These are phyloP conservation scores for Cucurbita moschata DNA, from an alignment of 306 rosid genomes.

Conservation along the genomic window DNA sequence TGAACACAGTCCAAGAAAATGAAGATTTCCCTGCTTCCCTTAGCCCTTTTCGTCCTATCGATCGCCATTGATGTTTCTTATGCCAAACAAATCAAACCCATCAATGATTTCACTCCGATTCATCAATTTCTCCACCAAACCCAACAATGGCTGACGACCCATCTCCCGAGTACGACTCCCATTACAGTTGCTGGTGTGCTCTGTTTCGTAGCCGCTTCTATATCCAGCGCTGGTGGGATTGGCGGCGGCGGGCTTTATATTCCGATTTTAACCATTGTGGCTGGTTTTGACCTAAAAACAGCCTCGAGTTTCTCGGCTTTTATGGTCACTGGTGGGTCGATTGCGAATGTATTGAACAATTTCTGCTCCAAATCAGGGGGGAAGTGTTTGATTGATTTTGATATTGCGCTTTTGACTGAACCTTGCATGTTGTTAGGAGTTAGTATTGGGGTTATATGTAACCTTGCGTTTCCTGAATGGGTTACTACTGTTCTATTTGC, in stretches of 20 bases:
- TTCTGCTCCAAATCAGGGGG: constrained; percentile 33
- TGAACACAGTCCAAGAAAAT: too few species aligned
- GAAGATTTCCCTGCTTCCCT: neutral
- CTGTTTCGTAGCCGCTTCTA: constrained; percentile 54
- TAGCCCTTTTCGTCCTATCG: neutral
- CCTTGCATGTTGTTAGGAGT: constrained; percentile 79
- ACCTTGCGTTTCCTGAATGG: constrained; percentile 81
- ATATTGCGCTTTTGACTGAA: constrained; percentile 61
- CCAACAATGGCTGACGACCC: neutral
- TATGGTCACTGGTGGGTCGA: constrained; percentile 89
- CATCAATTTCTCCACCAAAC: neutral
- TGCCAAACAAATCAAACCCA: neutral
- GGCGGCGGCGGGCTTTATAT: constrained; percentile 84
- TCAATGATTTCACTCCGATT: neutral
- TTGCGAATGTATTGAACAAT: constrained; percentile 44
- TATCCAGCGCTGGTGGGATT: constrained; percentile 80
- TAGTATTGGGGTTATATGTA: constrained; percentile 72
- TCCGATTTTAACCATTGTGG: constrained; percentile 49
- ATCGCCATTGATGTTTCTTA: neutral
- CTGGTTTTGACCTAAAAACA: constrained; percentile 62
- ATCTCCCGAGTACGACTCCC: constrained; percentile 17
- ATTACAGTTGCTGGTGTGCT: constrained; percentile 28
- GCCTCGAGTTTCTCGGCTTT: constrained; percentile 79
- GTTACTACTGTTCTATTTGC: constrained; percentile 54
- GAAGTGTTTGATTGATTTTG: constrained; percentile 43